These are phyloP conservation scores for Xylariaceae sp. DNA, from an alignment of 2,329 filamentous ascomycete species.

Conservation along the genomic window DNA sequence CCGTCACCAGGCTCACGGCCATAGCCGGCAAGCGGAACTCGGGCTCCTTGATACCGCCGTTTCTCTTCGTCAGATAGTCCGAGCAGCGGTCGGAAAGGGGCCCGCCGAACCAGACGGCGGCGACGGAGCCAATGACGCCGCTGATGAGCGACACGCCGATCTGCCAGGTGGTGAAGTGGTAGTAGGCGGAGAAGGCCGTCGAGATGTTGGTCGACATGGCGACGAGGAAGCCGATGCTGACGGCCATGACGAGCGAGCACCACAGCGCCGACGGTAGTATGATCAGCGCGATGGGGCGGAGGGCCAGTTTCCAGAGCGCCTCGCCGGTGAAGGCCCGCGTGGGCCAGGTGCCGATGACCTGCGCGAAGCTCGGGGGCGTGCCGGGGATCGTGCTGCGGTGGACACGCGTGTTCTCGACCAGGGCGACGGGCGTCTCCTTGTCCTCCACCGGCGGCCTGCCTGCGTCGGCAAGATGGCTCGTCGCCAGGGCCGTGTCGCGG, in stretches of 20 bases:
- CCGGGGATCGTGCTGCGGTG: neutral
- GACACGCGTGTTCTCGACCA: neutral
- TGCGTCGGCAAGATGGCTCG: neutral
- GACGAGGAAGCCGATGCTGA: constrained; percentile 34
- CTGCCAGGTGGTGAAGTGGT: constrained; percentile 2
- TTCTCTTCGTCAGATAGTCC: neutral
- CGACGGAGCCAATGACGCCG: neutral
- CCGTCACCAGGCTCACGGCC: neutral
- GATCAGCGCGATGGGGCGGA: constrained; percentile 31
- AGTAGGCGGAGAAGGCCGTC: constrained; percentile 7
- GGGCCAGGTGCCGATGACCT: neutral
- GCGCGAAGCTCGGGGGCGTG: constrained; percentile 1
- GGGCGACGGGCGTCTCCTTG: neutral
- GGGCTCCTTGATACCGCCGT: constrained; percentile 1
- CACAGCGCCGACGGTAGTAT: constrained; percentile 33
- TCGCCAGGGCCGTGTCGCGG: constrained; percentile 10
- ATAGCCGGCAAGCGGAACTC: constrained; percentile 2
- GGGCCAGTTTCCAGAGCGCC: constrained; percentile 27
- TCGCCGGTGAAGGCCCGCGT: constrained; percentile 23
- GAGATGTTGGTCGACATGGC: constrained; percentile 34
- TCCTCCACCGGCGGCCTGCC: constrained; percentile 2
- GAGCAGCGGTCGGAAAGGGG: constrained; percentile 1
- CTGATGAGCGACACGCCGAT: neutral
- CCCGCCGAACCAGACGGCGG: constrained; percentile 1
- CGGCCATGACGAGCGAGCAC: constrained; percentile 33